Evolutionary conservation across 2,329 filamentous ascomycete genomes (phyloP), one percentile per base, ranked within the genome.

Genomic region (Chaetomium sp.): DNA sequence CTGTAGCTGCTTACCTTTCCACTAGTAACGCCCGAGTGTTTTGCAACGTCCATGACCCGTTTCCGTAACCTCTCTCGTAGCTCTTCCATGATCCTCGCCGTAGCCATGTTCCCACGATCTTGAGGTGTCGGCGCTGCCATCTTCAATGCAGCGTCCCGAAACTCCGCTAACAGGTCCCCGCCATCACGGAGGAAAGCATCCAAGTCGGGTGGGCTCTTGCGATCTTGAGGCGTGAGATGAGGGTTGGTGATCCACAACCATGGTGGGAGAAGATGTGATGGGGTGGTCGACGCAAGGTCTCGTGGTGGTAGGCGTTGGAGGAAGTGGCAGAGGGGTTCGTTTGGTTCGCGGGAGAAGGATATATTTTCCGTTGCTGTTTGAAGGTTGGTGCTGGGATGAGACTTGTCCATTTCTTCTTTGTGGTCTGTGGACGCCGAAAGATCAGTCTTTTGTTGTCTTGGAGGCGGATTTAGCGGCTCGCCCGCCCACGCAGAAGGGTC

Each of bases 211-310:
- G 12, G 33, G 27, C 41, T 14, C 35, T n/a, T 2, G 27, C 41
- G 19, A n/a, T 43, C 10, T 34, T 5, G 27, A 53, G 51, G 43
- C 51, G 51, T 53, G 44, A 36, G 35, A n/a, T 50, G 12, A 1
- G 47, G 41, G 53, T 50, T 50, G 41, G 35, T 36, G 35, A 54
- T 50, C 47, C 47, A 54, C 44, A 45, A 45, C 47, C 53, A 54
- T 2, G 27, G 43, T 33, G 45, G 52, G 6, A 42, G 45, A 6
- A 36, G 32, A 19, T 53, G 14, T 1, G 11, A 35, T 4, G 53
- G 46, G 12, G 12, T 19, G 34, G n/a, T 19, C 6, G 5, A 27
- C 2, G 34, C 33, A 6, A 47, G 14, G 14, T 40, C 5, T 37
- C 38, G 38, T 6, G 52, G 52, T 0, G 52, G 45, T 9, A 54